phyloP scores from a whole-genome alignment of 2,329 filamentous ascomycete species.

The Pyrenochaeta sp. region DNA sequence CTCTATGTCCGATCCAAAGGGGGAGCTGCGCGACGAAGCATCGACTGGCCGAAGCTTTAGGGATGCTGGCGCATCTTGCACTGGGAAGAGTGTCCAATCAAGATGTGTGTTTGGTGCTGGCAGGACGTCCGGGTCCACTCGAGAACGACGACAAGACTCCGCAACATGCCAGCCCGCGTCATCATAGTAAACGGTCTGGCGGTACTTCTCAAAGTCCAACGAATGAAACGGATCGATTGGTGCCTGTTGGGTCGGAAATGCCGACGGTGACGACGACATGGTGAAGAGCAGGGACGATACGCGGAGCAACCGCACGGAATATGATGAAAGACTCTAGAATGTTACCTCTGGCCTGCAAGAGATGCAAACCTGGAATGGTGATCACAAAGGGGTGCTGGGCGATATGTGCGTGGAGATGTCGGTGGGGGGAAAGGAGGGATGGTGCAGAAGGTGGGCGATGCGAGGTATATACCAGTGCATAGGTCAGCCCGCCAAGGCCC shows the following conservation, averaged over 20 bases:
- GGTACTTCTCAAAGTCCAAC: conserved; percentile 16
- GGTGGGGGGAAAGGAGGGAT: conserved; percentile 14
- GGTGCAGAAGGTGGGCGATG: conserved; percentile 27
- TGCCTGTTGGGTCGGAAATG: conserved; percentile 2
- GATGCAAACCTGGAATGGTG: conserved; percentile 3
- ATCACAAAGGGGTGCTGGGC: conserved; percentile 5
- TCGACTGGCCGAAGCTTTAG: neutral
- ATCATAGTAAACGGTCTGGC: conserved; percentile 36
- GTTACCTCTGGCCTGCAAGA: conserved; percentile 1
- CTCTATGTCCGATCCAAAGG: neutral
- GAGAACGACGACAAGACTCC: conserved; percentile 34
- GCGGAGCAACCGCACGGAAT: conserved; percentile 2
- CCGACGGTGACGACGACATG: conserved; percentile 33
- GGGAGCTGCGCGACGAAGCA: neutral
- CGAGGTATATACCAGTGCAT: conserved; percentile 30
- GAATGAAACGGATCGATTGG: neutral
- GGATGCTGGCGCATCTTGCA: neutral
- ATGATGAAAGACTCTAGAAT: conserved; percentile 8
- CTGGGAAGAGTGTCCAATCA: conserved; percentile 11
- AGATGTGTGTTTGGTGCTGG: conserved; percentile 3
- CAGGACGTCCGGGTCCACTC: conserved; percentile 4
- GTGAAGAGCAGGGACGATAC: conserved; percentile 13
- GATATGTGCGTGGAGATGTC: conserved; percentile 9
- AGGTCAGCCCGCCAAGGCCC: conserved; percentile 30
- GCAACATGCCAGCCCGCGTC: conserved; percentile 29